Evolutionary conservation across 805 yeast genomes (phyloP), one percentile per base, ranked within the genome.

Genomic region (Candida michaelii): DNA sequence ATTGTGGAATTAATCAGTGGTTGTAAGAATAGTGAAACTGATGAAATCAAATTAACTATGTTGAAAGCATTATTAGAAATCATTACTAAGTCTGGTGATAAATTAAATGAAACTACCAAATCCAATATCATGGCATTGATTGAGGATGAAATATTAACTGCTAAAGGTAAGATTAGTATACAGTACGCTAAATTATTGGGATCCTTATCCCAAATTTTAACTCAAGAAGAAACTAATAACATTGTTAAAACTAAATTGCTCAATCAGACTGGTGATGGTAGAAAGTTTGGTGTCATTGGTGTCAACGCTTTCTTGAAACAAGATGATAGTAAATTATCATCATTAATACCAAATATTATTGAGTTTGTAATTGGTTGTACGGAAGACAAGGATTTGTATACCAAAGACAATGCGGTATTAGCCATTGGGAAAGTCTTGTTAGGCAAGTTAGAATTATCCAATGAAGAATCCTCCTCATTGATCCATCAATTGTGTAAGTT

Each of bases 371-470:
- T 73, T 14, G 59, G 55, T 9, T 76, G 82, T 21, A 55, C 71
- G 23, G 55, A 66, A 12, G 66, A 79, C 1, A 52, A 63, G 3
- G 58, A 64, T 19, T 69, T 77, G 2, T 78, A 80, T 54, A 72
- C 86, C 42, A 74, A 83, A 49, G 97, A 88, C 50, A 84, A 85
- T 54, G 85, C 89, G 17, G 74, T 84, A 5, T 63, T 83, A 43
- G 97, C 96, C 2, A 73, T 83, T 38, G 97, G 96, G 47, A 93
- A 93, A 65, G 49, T 86, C 6, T 65, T 89, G 42, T 68, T 91
- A 44, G 48, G 41, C 4, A 42, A 48, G 3, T 72, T 78, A 43
- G 70, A 58, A 3, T 45, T 80, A 13, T 67, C 71, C 10, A 71
- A 66, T 6, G 75, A 73, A 17, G 57, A 73, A 21, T 54, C 73